phyloP scores from a whole-genome alignment of 345 rosid species.

The Erysimum cheiranthoides region DNA sequence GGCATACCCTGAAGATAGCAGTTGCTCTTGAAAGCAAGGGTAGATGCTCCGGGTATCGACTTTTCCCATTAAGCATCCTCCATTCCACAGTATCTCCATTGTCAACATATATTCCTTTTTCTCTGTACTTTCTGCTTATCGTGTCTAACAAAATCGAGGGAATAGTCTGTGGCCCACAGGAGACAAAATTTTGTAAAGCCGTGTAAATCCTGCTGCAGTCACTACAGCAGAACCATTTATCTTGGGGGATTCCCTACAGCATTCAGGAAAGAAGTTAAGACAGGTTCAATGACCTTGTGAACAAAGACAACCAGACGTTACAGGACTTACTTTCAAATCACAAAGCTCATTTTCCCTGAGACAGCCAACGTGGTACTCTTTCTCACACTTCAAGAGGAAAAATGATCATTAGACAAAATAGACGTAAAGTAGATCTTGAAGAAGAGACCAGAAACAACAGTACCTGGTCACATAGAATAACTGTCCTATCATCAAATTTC shows the following conservation, averaged over 20 bases:
- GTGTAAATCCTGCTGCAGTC: conserved; percentile 68
- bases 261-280: conserved; percentile 12
- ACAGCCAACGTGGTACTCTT: conserved; percentile 93
- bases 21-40: conserved; percentile 70
- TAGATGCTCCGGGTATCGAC: conserved; percentile 33
- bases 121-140: conserved; percentile 61
- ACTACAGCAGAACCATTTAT: conserved; percentile 83
- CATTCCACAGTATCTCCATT: conserved; percentile 55
- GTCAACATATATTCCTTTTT: conserved; percentile 61
- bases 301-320: conserved; percentile 6
- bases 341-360: conserved; percentile 67
- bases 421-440: not conserved
- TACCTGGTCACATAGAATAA: conserved; percentile 93
- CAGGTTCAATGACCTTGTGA: conserved; percentile 20
- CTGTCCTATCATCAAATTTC: conserved; percentile 75
- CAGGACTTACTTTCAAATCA: conserved; percentile 63
- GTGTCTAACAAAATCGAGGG: conserved; percentile 52
- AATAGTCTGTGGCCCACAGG: conserved; percentile 57
- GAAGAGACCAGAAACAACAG: conserved; percentile 36
- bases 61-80: conserved; percentile 75
- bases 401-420: conserved; percentile 22
- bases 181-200: conserved; percentile 61
- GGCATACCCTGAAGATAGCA: conserved; percentile 77
- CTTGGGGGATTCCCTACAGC: conserved; percentile 42
- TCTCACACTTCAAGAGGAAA: conserved; percentile 68